A percentile compares a stretch with the other conserved stretches of the same genome.
Evolutionary conservation across 805 yeast genomes (phyloP).

Genomic region (Spathaspora arborariae): DNA sequence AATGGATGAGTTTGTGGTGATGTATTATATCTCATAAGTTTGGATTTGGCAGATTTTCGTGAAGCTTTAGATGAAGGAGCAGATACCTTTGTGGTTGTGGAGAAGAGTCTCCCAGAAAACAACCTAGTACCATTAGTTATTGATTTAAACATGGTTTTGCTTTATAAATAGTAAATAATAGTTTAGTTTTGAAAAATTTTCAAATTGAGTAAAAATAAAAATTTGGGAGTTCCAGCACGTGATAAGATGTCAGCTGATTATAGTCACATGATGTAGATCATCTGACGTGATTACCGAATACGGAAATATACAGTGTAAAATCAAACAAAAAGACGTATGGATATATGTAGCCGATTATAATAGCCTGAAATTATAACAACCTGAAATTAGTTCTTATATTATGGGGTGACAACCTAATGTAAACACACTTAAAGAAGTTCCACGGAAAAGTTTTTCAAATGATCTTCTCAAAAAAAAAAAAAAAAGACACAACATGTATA

Average conservation of each 20-base stretch:
- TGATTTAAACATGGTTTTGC: background rate
- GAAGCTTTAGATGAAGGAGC: background rate
- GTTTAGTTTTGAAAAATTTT: background rate
- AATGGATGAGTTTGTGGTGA: conserved; percentile 52
- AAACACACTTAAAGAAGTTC: too few relatives aligned
- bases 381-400: too few relatives aligned
- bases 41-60: conserved; percentile 10
- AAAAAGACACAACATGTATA: too few relatives aligned
- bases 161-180: too few relatives aligned
- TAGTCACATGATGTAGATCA: background rate
- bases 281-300: too few relatives aligned
- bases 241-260: background rate
- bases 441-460: too few relatives aligned
- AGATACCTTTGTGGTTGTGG: background rate
- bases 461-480: too few relatives aligned
- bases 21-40: conserved; percentile 21
- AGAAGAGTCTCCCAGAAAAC: background rate
- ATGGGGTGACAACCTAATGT: too few relatives aligned
- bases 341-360: too few relatives aligned
- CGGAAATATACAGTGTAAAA: too few relatives aligned
- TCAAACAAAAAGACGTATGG: too few relatives aligned
- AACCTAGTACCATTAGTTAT: background rate
- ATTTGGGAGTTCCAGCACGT: background rate
- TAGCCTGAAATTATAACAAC: too few relatives aligned
- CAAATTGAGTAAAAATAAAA: background rate